Base-by-base conservation (phyloP, 1,284 basidiomycete species). In the Stereum hirsutum region DNA sequence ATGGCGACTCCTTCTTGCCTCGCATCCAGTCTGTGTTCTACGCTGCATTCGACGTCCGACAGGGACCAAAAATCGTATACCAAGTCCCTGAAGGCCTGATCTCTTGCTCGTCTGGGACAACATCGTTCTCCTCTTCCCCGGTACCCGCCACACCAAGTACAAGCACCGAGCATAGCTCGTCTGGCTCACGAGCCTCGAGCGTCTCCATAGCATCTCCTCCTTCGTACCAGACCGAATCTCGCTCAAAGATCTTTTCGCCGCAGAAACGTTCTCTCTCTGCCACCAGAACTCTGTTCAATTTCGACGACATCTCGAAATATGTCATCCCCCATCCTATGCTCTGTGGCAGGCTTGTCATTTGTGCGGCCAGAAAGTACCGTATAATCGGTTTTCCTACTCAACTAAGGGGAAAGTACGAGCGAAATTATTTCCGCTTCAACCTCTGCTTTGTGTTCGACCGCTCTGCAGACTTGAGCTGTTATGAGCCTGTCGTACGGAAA, bases 361-460 rank as follows among this genome's bases (percentile, higher is more conserved):
- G 81, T 53, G 70, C 83, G 15, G 84, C 83, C 2, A 73, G 73
- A 40, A 73, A 70, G 42, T 83, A 89, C 59, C 80, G 89, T 42
- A 79, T 97, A 46, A 82, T 95, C 45, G 92, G 93, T 0, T 89
- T 93, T 54, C 93, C 94, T 3, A 81, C 89, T 39, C 76, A 86
- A 48, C 69, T 96, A 54, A 59, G 72, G 57, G 69, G 76, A 51
- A 58, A 77, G 48, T 96, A 96, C 56, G 72, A 80, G 49, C 73
- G 91, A 30, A 86, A 92, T 57, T 88, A 88, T 63, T 96, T 98
- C 62, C 78, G 89, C 55, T 99, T 93, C 68, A 99, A 98, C 57
- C 65, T 98, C 27, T 96, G 91, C 60, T 96, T 98, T 61, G 95
- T 98, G 5, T 99, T 99, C 59, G 89, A 95, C 39, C 77, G 82